A percentile compares a stretch with the other conserved stretches of the same genome.
Conservation (phyloP, 2,329 filamentous ascomycete genomes). For the Chrysosporium keratinophilum region DNA sequence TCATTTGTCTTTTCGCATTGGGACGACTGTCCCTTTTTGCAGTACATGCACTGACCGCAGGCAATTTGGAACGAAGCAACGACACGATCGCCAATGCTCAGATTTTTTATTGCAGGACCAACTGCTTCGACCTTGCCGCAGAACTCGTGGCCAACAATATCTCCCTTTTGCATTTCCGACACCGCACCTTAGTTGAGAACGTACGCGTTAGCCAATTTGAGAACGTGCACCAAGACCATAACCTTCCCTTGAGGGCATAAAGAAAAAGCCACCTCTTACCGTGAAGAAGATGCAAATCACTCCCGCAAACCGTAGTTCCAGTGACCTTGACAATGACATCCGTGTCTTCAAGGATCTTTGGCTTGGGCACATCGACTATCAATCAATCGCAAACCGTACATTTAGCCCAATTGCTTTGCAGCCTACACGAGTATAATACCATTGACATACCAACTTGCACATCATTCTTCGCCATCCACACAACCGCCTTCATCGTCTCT, state of each 20-base stretch:
- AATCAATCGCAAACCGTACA: background rate
- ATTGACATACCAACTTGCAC: constrained; percentile 51
- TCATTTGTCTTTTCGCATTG: constrained; percentile 72
- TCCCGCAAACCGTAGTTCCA: constrained; percentile 52
- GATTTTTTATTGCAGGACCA: constrained; percentile 45
- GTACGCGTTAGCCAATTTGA: constrained; percentile 15
- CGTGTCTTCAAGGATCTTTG: constrained; percentile 58
- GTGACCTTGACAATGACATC: constrained; percentile 77
- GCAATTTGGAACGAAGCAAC: constrained; percentile 84
- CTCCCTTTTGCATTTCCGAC: constrained; percentile 51
- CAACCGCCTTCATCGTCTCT: constrained; percentile 67
- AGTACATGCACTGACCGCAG: constrained; percentile 57
- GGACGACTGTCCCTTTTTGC: constrained; percentile 65
- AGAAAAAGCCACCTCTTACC: constrained; percentile 22
- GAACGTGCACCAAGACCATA: background rate
- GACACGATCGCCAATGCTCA: constrained; percentile 56
- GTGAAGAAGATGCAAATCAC: constrained; percentile 46
- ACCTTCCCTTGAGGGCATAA: background rate
- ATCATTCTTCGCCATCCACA: constrained; percentile 72
- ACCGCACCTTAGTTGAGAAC: constrained; percentile 32
- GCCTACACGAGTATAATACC: background rate
- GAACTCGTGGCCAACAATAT: constrained; percentile 55
- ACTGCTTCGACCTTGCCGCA: constrained; percentile 45
- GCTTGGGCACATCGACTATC: constrained; percentile 55
- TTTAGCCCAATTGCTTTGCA: background rate